Percentiles rank a stretch among this genome's conserved stretches.
phyloP scores from a whole-genome alignment of 2,329 filamentous ascomycete species.

The Chaetomium sp. region DNA sequence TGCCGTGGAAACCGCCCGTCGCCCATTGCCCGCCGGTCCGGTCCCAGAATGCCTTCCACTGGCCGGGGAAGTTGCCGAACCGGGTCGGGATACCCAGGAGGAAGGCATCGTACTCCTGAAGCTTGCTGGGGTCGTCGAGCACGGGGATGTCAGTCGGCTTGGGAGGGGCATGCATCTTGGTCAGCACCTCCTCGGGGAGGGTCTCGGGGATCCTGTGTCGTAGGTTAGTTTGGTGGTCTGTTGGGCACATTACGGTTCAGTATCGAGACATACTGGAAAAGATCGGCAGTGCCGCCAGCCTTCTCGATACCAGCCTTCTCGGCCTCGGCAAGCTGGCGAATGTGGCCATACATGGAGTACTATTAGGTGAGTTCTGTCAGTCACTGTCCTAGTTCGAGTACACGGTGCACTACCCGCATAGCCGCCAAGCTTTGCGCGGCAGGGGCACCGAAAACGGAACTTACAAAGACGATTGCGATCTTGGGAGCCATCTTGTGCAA shows the following conservation, averaged over 20 bases:
- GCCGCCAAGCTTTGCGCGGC: background rate
- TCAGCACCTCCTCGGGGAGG: constrained; percentile 76
- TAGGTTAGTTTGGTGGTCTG: background rate
- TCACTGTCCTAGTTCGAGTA: no score
- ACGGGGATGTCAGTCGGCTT: constrained; percentile 70
- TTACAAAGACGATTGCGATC: constrained; percentile 86
- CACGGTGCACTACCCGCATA: background rate
- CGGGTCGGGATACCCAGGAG: constrained; percentile 93
- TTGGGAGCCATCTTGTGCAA: constrained; percentile 76
- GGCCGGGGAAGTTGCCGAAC: constrained; percentile 95
- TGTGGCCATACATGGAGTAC: constrained; percentile 96
- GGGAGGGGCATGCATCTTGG: constrained; percentile 86
- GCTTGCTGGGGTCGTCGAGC: constrained; percentile 57
- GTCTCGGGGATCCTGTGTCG: constrained; percentile 73
- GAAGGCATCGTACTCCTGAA: constrained; percentile 82
- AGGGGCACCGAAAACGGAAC: constrained; percentile 42
- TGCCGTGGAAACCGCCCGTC: constrained; percentile 75
- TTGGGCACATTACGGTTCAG: background rate
- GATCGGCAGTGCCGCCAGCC: constrained; percentile 77
- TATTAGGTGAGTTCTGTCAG: constrained; percentile 40
- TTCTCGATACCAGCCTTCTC: constrained; percentile 89
- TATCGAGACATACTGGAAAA: constrained; percentile 70
- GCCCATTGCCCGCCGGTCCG: constrained; percentile 84
- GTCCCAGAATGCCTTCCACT: constrained; percentile 96
- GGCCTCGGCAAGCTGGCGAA: constrained; percentile 79